These are phyloP conservation scores for Goffeauzyma gilvescens DNA, from an alignment of 768 basidiomycete genomes.

Conservation along the genomic window DNA sequence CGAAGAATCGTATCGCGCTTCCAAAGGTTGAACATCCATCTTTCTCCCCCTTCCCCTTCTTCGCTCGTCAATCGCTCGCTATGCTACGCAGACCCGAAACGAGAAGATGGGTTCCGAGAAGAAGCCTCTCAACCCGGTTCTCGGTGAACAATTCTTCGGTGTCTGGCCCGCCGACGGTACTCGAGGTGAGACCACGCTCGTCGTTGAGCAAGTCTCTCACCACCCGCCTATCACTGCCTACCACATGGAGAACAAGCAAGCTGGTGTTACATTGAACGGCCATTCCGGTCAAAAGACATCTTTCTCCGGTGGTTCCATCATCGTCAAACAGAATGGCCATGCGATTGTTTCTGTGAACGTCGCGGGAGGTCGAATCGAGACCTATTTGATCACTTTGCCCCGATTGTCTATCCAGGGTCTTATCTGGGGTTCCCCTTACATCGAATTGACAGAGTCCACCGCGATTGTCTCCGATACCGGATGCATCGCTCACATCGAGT, in stretches of 20 bases:
- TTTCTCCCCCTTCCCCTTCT: not conserved
- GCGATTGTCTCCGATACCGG: constrained; percentile 56
- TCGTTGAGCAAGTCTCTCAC: constrained; percentile 92
- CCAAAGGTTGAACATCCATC: too few relatives aligned
- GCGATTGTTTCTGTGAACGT: constrained; percentile 56
- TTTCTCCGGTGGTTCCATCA: constrained; percentile 49
- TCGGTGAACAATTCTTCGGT: constrained; percentile 77
- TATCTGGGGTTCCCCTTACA: constrained; percentile 72
- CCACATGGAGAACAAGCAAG: constrained; percentile 59
- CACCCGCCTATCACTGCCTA: constrained; percentile 41
- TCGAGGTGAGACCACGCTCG: constrained; percentile 60
- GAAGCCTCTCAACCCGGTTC: constrained; percentile 94
- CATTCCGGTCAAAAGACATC: constrained; percentile 91
- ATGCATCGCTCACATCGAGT: constrained; percentile 53
- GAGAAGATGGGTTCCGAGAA: constrained; percentile 95
- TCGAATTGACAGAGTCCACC: constrained; percentile 67
- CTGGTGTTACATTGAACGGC: constrained; percentile 58
- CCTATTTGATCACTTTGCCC: constrained; percentile 75
- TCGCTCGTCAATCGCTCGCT: not conserved
- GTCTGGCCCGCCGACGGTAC: constrained; percentile 57
- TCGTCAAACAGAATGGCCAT: constrained; percentile 87
- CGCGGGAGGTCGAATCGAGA: constrained; percentile 42
- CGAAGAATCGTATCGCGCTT: too few relatives aligned
- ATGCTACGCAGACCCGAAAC: constrained; percentile 69
- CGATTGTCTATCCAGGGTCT: constrained; percentile 51